phyloP scores from a whole-genome alignment of 1,284 basidiomycete genomes.

The Ganoderma resinaceum region DNA sequence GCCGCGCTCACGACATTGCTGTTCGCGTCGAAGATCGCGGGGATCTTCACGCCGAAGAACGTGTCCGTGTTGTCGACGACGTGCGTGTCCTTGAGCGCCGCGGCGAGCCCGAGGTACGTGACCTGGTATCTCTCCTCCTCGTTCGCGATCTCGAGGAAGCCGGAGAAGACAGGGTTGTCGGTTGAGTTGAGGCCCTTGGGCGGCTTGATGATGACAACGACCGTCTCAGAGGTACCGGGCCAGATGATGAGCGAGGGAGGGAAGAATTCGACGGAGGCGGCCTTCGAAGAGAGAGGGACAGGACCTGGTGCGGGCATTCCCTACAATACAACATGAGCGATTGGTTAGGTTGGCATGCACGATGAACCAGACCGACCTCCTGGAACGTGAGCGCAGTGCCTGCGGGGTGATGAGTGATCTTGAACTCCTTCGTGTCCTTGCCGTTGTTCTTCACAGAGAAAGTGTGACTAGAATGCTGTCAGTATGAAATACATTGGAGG shows the following conservation, averaged over 20 bases:
- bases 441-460: slow-evolving; percentile 59
- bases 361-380: slow-evolving; percentile 34
- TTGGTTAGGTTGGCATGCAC: not conserved
- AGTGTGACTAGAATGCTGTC: slow-evolving; percentile 45
- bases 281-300: slow-evolving; percentile 53
- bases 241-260: slow-evolving; percentile 41
- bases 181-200: slow-evolving; percentile 53
- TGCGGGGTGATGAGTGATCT: slow-evolving; percentile 58
- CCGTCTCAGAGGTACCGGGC: slow-evolving; percentile 40
- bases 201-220: slow-evolving; percentile 45
- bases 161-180: slow-evolving; percentile 65
- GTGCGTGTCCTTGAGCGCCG: slow-evolving; percentile 53
- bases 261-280: slow-evolving; percentile 52
- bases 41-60: slow-evolving; percentile 53
- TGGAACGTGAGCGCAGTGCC: slow-evolving; percentile 58
- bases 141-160: slow-evolving; percentile 59
- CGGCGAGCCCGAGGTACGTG: slow-evolving; percentile 57
- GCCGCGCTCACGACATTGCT: slow-evolving; percentile 48
- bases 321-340: slow-evolving; percentile 39
- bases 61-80: slow-evolving; percentile 57
- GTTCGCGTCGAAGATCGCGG: slow-evolving; percentile 48
- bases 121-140: slow-evolving; percentile 53
- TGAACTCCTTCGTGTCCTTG: slow-evolving; percentile 48
- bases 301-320: slow-evolving; percentile 50
- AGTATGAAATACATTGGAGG: not conserved